Conservation (phyloP, 1,284 basidiomycete genomes). For the Volvariella volvacea region DNA sequence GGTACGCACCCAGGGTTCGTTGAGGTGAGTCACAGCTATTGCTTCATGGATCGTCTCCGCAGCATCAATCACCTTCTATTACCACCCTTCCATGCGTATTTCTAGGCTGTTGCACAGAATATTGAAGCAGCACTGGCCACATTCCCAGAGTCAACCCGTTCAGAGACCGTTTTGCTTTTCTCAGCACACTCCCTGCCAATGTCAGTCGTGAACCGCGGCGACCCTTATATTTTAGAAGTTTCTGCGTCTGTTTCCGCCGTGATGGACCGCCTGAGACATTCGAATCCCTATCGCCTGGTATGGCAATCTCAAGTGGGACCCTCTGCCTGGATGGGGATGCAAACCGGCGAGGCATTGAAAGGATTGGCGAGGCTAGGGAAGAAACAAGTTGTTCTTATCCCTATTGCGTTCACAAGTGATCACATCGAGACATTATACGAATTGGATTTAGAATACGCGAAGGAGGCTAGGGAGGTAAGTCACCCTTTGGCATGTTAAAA, state of each 20-base stretch:
- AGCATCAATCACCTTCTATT: slow-evolving; percentile 7
- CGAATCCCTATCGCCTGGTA: slow-evolving; percentile 85
- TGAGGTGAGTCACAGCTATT: slow-evolving; percentile 52
- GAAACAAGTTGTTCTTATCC: slow-evolving; percentile 87
- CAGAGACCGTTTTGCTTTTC: slow-evolving; percentile 83
- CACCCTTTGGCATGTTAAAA: slow-evolving; percentile 10
- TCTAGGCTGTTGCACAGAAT: slow-evolving; percentile 84
- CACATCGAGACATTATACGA: slow-evolving; percentile 99
- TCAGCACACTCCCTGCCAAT: slow-evolving; percentile 98
- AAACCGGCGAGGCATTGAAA: slow-evolving; percentile 89
- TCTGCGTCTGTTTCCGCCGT: slow-evolving; percentile 89
- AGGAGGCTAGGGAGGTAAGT: slow-evolving; percentile 85
- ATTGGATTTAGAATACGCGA: slow-evolving; percentile 89
- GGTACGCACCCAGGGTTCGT: slow-evolving; percentile 92
- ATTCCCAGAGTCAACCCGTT: slow-evolving; percentile 68
- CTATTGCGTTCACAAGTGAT: slow-evolving; percentile 98
- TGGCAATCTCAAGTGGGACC: slow-evolving; percentile 99
- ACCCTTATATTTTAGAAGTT: slow-evolving; percentile 95
- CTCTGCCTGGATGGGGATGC: slow-evolving; percentile 97
- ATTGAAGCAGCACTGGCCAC: slow-evolving; percentile 79
- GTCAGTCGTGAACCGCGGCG: slow-evolving; percentile 96
- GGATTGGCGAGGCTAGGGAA: slow-evolving; percentile 85
- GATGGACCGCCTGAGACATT: slow-evolving; percentile 78
- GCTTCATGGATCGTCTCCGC: not conserved
- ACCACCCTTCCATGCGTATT: no score